A percentile compares a stretch with the other conserved stretches of the same genome.
phyloP scores from a whole-genome alignment of 768 basidiomycete genomes.

The Leucosporidium yakuticum region DNA sequence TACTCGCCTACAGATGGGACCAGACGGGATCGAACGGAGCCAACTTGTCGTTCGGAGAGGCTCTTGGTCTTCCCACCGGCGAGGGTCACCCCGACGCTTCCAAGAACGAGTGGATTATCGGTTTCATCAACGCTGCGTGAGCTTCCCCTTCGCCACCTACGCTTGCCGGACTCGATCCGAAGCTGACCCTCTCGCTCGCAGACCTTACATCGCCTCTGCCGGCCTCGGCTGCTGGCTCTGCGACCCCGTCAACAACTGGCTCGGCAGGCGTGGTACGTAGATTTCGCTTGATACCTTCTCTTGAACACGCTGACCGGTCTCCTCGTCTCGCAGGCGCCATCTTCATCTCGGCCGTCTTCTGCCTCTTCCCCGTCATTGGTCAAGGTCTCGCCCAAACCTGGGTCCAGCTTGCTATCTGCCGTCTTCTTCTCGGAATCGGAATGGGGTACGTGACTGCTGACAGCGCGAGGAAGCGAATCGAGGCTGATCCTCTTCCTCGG shows the following conservation, averaged over 20 bases:
- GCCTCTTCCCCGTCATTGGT: conserved; percentile 53
- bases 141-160: background rate
- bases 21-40: conserved; percentile 61
- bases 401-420: conserved; percentile 51
- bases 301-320: conserved; percentile 35
- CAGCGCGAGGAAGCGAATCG: no score
- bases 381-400: conserved; percentile 54
- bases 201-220: conserved; percentile 52
- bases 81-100: background rate
- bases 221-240: conserved; percentile 37
- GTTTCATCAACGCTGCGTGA: conserved; percentile 40
- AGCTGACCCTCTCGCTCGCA: conserved; percentile 36
- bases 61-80: conserved; percentile 47
- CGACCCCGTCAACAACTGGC: conserved; percentile 37
- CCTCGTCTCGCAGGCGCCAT: conserved; percentile 46
- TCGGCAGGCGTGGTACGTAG: conserved; percentile 51
- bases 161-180: no score
- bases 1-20: conserved; percentile 48
- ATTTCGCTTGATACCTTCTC: background rate
- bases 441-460: conserved; percentile 48
- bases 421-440: conserved; percentile 58
- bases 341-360: conserved; percentile 37
- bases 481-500: no score
- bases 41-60: conserved; percentile 55
- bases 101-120: conserved; percentile 6